These are phyloP conservation scores for Thermoascus crustaceus DNA, from an alignment of 2,329 filamentous ascomycete genomes.

Conservation along the genomic window DNA sequence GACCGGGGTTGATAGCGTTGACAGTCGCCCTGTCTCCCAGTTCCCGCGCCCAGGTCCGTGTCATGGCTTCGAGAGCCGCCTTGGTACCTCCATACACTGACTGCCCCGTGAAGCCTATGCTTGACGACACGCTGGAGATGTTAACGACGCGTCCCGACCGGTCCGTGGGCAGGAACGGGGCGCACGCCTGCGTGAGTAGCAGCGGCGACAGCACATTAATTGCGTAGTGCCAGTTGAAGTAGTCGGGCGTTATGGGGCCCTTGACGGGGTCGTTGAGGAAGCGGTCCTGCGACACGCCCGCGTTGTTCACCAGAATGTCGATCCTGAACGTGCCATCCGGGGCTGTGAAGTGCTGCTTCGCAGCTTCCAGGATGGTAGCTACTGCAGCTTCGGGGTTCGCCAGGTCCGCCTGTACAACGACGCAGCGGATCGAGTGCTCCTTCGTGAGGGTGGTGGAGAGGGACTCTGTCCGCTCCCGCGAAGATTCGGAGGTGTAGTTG, in stretches of 20 bases:
- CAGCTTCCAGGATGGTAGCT: constrained; percentile 47
- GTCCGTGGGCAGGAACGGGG: constrained; percentile 61
- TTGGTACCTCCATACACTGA: constrained; percentile 59
- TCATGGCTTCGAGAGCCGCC: constrained; percentile 60
- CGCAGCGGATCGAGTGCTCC: constrained; percentile 52
- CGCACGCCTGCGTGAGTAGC: constrained; percentile 64
- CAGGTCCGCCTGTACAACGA: constrained; percentile 64
- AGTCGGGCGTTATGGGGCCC: constrained; percentile 50
- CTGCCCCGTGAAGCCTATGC: constrained; percentile 51
- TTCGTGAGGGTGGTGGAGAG: constrained; percentile 50
- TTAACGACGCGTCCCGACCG: constrained; percentile 59
- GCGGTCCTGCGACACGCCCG: constrained; percentile 50
- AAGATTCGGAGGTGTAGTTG: constrained; percentile 62
- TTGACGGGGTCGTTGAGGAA: constrained; percentile 56
- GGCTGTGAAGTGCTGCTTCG: constrained; percentile 50
- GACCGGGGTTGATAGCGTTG: constrained; percentile 59
- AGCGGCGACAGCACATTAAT: constrained; percentile 78
- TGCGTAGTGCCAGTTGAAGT: constrained; percentile 65
- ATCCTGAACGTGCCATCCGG: constrained; percentile 51
- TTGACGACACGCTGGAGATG: constrained; percentile 50
- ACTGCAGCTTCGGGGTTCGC: constrained; percentile 53
- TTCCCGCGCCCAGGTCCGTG: constrained; percentile 59
- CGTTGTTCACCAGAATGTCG: constrained; percentile 84
- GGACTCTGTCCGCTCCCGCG: constrained; percentile 42
- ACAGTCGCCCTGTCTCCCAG: constrained; percentile 55